phyloP scores from a whole-genome alignment of 176 grass and related monocot species.

The Avena insularis region DNA sequence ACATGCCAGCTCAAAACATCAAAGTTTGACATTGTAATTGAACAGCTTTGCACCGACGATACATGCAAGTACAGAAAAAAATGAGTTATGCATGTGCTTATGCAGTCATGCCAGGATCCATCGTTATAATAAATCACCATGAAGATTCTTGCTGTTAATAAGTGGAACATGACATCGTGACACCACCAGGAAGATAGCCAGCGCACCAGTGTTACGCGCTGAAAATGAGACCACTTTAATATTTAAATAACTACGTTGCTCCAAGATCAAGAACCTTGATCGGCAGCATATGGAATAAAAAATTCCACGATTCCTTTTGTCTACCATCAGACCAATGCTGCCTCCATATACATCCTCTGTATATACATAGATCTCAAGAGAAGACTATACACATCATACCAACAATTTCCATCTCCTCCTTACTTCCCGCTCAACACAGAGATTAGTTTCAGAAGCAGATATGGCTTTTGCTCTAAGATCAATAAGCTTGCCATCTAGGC shows the following conservation, averaged over 20 bases:
- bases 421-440: not conserved
- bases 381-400: slow-evolving; percentile 19
- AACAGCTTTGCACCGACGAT: slow-evolving; percentile 34
- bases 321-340: slow-evolving; percentile 1
- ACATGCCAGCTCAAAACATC: slow-evolving; percentile 20
- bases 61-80: not conserved
- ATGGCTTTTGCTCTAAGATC: slow-evolving; percentile 43
- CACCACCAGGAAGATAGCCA: not conserved
- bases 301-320: slow-evolving; percentile 19
- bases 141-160: slow-evolving; percentile 23
- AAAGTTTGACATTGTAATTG: slow-evolving; percentile 9
- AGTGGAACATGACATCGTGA: slow-evolving; percentile 30
- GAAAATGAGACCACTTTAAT: not conserved
- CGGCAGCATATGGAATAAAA: slow-evolving; percentile 12
- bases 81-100: not conserved
- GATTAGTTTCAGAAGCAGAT: not conserved
- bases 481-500: slow-evolving; percentile 48
- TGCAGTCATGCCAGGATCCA: not conserved
- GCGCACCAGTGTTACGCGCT: not conserved
- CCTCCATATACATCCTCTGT: not conserved
- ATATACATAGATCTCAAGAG: slow-evolving; percentile 34
- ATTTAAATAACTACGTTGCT: slow-evolving; percentile 18
- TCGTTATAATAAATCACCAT: not conserved
- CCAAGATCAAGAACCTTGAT: not conserved
- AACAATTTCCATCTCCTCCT: slow-evolving; percentile 4